phyloP scores from a whole-genome alignment of 2,329 filamentous ascomycete genomes.

The Fusarium avenaceum region DNA sequence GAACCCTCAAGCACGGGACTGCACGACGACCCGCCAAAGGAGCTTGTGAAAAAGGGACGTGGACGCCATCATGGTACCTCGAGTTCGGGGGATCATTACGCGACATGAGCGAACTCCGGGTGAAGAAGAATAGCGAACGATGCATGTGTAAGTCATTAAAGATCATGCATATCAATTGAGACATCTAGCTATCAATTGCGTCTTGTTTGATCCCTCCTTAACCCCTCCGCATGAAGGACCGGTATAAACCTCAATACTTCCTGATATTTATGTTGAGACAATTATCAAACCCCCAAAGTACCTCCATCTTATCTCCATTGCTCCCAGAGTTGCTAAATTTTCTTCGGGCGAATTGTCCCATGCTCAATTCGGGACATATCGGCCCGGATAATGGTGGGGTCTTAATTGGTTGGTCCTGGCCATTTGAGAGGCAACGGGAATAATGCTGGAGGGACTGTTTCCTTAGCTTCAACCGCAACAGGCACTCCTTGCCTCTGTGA shows the following conservation, averaged over 20 bases:
- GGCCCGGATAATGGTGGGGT: slow-evolving; percentile 27
- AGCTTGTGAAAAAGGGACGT: slow-evolving; percentile 35
- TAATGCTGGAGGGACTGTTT: slow-evolving; percentile 4
- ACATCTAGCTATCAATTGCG: background rate
- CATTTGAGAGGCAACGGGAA: slow-evolving; percentile 1
- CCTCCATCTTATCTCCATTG: slow-evolving; percentile 29
- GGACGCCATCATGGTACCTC: slow-evolving; percentile 41
- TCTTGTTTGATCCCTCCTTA: too few species aligned
- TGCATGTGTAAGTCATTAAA: slow-evolving; percentile 4
- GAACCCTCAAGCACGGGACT: slow-evolving; percentile 12
- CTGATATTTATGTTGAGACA: slow-evolving; percentile 44
- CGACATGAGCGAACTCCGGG: slow-evolving; percentile 42
- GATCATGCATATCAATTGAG: background rate
- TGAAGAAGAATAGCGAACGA: slow-evolving; percentile 16
- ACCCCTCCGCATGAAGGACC: background rate
- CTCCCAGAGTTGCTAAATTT: slow-evolving; percentile 32
- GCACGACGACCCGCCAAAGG: slow-evolving; percentile 30
- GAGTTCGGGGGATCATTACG: slow-evolving; percentile 43
- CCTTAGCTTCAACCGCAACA: background rate
- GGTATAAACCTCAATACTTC: slow-evolving; percentile 15
- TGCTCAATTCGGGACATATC: slow-evolving; percentile 34
- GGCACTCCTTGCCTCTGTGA: background rate
- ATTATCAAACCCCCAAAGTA: slow-evolving; percentile 38
- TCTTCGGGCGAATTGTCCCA: slow-evolving; percentile 27
- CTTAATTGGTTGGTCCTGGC: slow-evolving; percentile 15